Conservation (phyloP, 345 rosid species). For the Mercurialis annua region DNA sequence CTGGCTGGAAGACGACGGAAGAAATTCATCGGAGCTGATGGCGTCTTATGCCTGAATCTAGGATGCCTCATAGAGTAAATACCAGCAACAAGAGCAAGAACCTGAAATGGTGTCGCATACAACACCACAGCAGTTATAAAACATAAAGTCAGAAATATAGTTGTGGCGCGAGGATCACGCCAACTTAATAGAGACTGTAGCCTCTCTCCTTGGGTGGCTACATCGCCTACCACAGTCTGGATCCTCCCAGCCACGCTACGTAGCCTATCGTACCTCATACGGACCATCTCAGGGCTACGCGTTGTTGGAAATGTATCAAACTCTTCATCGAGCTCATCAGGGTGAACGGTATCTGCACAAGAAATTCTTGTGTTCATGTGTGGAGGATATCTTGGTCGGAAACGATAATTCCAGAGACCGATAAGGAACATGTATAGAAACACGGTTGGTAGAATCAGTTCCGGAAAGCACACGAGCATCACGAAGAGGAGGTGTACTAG, state of each 20-base stretch:
- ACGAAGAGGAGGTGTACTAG: conserved; percentile 29
- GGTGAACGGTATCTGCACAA: conserved; percentile 25
- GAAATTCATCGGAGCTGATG: conserved; percentile 27
- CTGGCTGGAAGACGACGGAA: conserved; percentile 33
- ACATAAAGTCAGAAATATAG: conserved; percentile 21
- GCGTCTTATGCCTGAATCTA: conserved; percentile 26
- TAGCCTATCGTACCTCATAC: conserved; percentile 28
- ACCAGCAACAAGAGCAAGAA: conserved; percentile 21
- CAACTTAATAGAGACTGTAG: conserved; percentile 27
- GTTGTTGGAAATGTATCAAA: conserved; percentile 30
- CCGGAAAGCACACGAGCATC: conserved; percentile 28
- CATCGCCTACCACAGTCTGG: conserved; percentile 32
- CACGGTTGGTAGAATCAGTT: conserved; percentile 26
- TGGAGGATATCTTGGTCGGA: conserved; percentile 29
- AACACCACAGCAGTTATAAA: conserved; percentile 24
- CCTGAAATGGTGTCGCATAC: conserved; percentile 29
- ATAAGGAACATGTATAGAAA: conserved; percentile 31
- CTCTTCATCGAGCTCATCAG: conserved; percentile 33
- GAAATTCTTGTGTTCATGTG: conserved; percentile 31
- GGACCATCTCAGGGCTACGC: conserved; percentile 18
- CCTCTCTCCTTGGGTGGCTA: conserved; percentile 33
- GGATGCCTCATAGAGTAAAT: conserved; percentile 31
- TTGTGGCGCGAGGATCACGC: conserved; percentile 31
- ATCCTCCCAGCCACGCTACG: conserved; percentile 33
- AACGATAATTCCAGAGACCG: conserved; percentile 28